Base-by-base conservation (phyloP, 768 basidiomycete species). In the Exidia glandulosa region DNA sequence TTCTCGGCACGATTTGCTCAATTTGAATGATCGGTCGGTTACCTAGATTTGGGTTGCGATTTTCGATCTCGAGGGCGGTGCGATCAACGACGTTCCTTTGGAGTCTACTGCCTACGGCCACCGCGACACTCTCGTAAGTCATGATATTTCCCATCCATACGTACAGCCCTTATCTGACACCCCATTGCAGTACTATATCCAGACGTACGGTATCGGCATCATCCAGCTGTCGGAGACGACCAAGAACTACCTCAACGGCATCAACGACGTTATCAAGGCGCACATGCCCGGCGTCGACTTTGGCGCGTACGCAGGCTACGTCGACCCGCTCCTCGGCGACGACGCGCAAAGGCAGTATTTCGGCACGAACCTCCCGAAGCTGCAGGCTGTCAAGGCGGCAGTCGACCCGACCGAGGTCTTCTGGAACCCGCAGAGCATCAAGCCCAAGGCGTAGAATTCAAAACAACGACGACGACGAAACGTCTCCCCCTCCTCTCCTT, bases 341-440 rank as follows among this genome's bases (percentile, higher is more conserved):
- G 50, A 54, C 27, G 50, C 50, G 9, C 50, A 54, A 27, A 27
- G 50, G 14, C 50, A 90, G 75, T 47, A 75, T 73, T 33, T 81
- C 79, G 29, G 45, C 50, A 0, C 84, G 79, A 47, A 90, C 73
- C 67, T 90, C 88, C 2, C 82, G 81, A 60, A 92, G 85, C 63
- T 90, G 86, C 34, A 90, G 79, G 59, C 81, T 74, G 67, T 92
- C 90, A 9, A 94, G 78, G 50, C 50, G 7, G 30, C 25, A 19
- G 14, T 29, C 25, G 50, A 54, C 50, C 50, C 50, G 27, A 29
- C 25, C 27, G 50, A 54, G 50, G 50, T 54, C 25, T 54, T 29
- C 50, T 54, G 50, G 50, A 54, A 54, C 50, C 50, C 50, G 16
- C 50, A 54, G 5, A 54, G 50, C 50, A 54, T 54, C 50, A 54